Evolutionary conservation across 345 rosid species (phyloP), one percentile per base, ranked within the genome.

Genomic region (Syzygium aqueum): DNA sequence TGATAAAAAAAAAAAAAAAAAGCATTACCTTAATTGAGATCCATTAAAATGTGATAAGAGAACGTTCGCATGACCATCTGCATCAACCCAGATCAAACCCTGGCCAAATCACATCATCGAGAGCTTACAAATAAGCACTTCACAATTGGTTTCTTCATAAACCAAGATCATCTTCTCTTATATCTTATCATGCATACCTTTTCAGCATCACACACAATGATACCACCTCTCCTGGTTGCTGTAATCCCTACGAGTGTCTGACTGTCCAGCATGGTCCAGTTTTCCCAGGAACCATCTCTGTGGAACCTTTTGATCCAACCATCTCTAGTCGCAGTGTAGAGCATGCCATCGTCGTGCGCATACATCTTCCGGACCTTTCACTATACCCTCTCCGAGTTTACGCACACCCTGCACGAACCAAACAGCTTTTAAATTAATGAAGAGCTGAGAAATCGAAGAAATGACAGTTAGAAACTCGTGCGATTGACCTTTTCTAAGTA

Each of bases 281-380:
- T 86, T 85, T 93, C 88, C 94, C 90, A 90, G 19, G 90, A 80
- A 25, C 93, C 94, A 28, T 90, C 91, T 53, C 61, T 86, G 51
- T 87, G 85, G 90, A 92, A 67, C 87, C 92, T 91, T 85, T 91
- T 92, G 50, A 94, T 88, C 96, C 95, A 94, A 1, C 94, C 95
- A 85, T 93, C 94, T 84, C 93, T 89, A 2, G 86, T 88, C 50
- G 90, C 96, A 25, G 94, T 89, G 78, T 92, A 92, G 23, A 94
- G 12, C 5, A 89, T 78, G 2, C 96, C 96, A 0, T 89, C 59
- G 53, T 85, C 87, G 40, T 92, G 91, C 89, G 12, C 86, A 85
- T 25, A 91, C 89, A 61, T 91, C 94, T 84, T 92, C 94, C 1
- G 94, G 95, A 3, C 63, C 84, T 59, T 89, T 28, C 13, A 93